These are phyloP conservation scores for Sclerotinia nivalis DNA, from an alignment of 2,329 filamentous ascomycete genomes.

Conservation along the genomic window DNA sequence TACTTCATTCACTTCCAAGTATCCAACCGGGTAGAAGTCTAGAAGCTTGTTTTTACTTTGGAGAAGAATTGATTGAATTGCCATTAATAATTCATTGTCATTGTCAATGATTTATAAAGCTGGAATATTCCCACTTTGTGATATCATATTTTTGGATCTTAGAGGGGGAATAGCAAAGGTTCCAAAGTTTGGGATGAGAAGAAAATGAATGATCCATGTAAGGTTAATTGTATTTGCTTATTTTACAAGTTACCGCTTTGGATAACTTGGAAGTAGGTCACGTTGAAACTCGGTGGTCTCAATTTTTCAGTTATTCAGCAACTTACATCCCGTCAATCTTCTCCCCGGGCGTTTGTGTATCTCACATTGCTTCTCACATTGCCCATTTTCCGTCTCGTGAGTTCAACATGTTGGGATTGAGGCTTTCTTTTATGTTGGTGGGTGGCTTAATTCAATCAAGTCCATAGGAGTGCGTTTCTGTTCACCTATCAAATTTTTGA, in stretches of 20 bases:
- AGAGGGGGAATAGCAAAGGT: too few species aligned
- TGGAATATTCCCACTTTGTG: background rate
- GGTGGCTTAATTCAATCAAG: background rate
- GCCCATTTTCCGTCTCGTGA: background rate
- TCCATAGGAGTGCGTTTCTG: background rate
- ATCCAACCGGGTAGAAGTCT: background rate
- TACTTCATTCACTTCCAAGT: background rate
- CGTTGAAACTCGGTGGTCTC: background rate
- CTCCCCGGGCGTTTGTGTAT: background rate
- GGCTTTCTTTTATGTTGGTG: background rate
- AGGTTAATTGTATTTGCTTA: too few species aligned
- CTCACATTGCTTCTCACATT: background rate
- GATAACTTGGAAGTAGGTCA: background rate
- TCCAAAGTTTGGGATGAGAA: too few species aligned
- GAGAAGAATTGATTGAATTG: background rate
- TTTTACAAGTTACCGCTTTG: background rate
- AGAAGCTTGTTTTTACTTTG: too few species aligned
- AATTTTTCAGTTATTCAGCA: background rate
- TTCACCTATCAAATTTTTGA: background rate
- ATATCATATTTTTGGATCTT: constrained; percentile 6
- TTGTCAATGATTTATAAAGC: background rate
- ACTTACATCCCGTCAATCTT: background rate
- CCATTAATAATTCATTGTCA: too few species aligned
- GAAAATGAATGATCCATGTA: too few species aligned
- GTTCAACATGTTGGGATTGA: background rate